Conservation (phyloP, 306 rosid genomes). For the Lupinus albus region DNA sequence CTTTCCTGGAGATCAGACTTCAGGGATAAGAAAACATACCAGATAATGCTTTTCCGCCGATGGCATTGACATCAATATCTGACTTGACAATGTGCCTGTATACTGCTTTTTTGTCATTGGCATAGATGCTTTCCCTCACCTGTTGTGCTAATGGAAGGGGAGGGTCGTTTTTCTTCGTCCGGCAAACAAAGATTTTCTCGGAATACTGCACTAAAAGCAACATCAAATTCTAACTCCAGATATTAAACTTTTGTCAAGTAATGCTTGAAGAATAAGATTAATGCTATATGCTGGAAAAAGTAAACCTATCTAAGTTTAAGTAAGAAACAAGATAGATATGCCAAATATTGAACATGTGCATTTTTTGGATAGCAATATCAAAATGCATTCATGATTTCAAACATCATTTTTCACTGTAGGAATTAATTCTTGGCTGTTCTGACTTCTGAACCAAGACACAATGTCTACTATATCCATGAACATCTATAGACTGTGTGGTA, state of each 20-base stretch:
- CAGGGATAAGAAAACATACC: conserved; percentile 46
- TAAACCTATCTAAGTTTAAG: conserved; percentile 12
- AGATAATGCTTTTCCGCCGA: conserved; percentile 44
- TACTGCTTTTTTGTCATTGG: conserved; percentile 72
- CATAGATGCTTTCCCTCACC: conserved; percentile 60
- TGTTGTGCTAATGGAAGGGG: conserved; percentile 47
- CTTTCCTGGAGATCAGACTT: conserved; percentile 32
- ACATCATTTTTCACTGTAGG: conserved; percentile 15
- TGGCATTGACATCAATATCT: conserved; percentile 52
- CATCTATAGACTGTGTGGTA: neutral
- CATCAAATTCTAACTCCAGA: conserved; percentile 35
- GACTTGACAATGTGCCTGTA: conserved; percentile 62
- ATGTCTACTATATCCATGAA: neutral
- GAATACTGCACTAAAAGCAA: conserved; percentile 62
- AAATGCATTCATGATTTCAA: conserved; percentile 28
- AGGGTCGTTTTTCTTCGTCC: conserved; percentile 33
- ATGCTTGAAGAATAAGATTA: conserved; percentile 36
- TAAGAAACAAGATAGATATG: conserved; percentile 8
- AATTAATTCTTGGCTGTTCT: neutral
- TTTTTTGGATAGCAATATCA: conserved; percentile 1
- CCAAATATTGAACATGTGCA: conserved; percentile 6
- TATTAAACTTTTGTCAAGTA: conserved; percentile 28
- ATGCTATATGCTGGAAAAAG: conserved; percentile 13
- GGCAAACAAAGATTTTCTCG: conserved; percentile 61
- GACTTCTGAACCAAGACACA: conserved; percentile 8